Percentiles rank a stretch among this genome's conserved stretches.
Evolutionary conservation across 139 green algal species (phyloP).

Genomic region (Micractinium sp.): DNA sequence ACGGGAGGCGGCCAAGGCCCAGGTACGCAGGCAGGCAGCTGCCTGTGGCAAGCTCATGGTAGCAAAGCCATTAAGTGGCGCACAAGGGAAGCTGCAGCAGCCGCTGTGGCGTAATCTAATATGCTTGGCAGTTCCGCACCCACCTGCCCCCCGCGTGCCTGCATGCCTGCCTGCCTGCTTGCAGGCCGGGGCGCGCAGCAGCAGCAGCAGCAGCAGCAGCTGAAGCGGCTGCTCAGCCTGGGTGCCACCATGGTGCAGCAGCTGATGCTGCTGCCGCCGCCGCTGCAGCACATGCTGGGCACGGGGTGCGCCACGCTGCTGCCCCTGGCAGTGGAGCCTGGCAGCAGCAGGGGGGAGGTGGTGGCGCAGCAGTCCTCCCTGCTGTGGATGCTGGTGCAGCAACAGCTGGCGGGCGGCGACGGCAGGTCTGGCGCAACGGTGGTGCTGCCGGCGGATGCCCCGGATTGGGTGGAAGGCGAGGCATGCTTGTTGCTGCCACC

Average conservation of each 20-base stretch:
- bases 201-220: not conserved
- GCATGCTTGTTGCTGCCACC: not conserved
- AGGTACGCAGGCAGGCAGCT: not conserved
- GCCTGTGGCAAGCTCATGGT: not conserved
- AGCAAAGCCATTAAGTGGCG: not conserved
- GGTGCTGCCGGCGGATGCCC: not conserved
- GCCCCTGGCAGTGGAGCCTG: not conserved
- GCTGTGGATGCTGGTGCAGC: constrained; percentile 30
- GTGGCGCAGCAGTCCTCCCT: not conserved
- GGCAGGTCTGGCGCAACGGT: not conserved
- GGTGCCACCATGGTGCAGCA: not conserved
- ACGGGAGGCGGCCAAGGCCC: not conserved
- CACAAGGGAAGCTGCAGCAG: too few species aligned
- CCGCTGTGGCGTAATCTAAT: too few species aligned
- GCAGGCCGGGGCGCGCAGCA: not conserved
- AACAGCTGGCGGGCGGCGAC: not conserved
- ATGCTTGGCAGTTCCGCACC: too few species aligned
- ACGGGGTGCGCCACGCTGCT: constrained; percentile 4
- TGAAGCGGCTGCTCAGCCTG: not conserved
- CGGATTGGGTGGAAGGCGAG: not conserved
- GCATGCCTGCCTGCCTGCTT: not conserved
- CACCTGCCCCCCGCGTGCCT: not conserved
- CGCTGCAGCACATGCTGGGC: constrained; percentile 18
- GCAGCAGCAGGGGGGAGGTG: not conserved
- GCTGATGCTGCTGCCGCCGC: constrained; percentile 25